Percentiles rank a stretch among this genome's conserved stretches.
phyloP scores from a whole-genome alignment of 2,329 filamentous ascomycete species.

The Aspergillus texensis region DNA sequence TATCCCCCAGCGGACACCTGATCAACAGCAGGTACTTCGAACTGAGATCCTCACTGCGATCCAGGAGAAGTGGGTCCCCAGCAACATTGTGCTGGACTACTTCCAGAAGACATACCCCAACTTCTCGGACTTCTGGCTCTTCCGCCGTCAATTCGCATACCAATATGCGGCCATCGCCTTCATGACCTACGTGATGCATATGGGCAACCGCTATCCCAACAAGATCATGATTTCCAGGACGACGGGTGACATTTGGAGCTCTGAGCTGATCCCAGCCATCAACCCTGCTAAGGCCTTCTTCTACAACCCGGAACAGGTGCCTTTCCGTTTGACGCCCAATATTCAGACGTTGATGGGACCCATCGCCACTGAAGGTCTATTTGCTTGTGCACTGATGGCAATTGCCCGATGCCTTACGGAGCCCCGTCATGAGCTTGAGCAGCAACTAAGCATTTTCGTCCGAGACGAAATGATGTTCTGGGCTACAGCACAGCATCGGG shows the following conservation, averaged over 20 bases:
- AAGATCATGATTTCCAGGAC: slow-evolving; percentile 89
- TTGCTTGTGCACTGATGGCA: slow-evolving; percentile 92
- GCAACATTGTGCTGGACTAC: slow-evolving; percentile 80
- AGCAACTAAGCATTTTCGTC: slow-evolving; percentile 91
- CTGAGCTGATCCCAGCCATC: slow-evolving; percentile 90
- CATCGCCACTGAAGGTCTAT: slow-evolving; percentile 93
- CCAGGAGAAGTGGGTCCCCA: slow-evolving; percentile 88
- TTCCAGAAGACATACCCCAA: slow-evolving; percentile 86
- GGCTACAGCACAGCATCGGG: slow-evolving; percentile 80
- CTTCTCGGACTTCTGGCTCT: slow-evolving; percentile 96
- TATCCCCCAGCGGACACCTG: slow-evolving; percentile 50
- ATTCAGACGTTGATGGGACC: slow-evolving; percentile 95
- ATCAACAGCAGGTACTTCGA: slow-evolving; percentile 71
- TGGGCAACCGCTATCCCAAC: slow-evolving; percentile 92
- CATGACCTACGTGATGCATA: slow-evolving; percentile 98
- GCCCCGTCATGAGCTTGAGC: slow-evolving; percentile 79
- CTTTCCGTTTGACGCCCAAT: slow-evolving; percentile 96
- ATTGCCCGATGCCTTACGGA: slow-evolving; percentile 93
- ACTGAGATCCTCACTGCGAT: slow-evolving; percentile 94
- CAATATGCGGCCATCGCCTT: slow-evolving; percentile 94
- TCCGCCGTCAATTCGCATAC: slow-evolving; percentile 95
- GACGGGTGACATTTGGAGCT: slow-evolving; percentile 93
- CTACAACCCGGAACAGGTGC: slow-evolving; percentile 92
- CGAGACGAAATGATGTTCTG: slow-evolving; percentile 98
- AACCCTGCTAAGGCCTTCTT: slow-evolving; percentile 82